A percentile compares a stretch with the other conserved stretches of the same genome.
phyloP scores from a whole-genome alignment of 139 green algal species.

The Tetradesmus lagerheimii region DNA sequence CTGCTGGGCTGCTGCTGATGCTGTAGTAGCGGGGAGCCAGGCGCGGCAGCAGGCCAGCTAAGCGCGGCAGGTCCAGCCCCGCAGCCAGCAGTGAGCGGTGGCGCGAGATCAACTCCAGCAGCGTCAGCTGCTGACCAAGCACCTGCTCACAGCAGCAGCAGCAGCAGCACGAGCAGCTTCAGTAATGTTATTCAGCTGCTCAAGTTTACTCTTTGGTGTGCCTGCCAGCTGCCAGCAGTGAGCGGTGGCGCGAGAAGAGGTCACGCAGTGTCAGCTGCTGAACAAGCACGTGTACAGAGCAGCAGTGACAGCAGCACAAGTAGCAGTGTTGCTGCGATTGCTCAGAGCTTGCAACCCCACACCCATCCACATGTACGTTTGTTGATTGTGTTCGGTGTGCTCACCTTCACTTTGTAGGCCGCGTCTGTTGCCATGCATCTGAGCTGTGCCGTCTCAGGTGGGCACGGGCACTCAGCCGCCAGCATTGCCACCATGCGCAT shows the following conservation, averaged over 20 bases:
- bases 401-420: constrained; percentile 24
- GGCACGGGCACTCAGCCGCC: constrained; percentile 28
- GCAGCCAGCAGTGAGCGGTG: constrained; percentile 7
- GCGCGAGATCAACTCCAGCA: constrained; percentile 8
- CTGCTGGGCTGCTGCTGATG: constrained; percentile 84
- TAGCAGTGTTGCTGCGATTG: too few relatives aligned
- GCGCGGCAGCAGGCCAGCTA: constrained; percentile 13
- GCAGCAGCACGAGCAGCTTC: too few relatives aligned
- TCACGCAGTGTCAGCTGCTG: too few relatives aligned
- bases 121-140: constrained; percentile 12
- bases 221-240: too few relatives aligned
- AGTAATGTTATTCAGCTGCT: too few relatives aligned
- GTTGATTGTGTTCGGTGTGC: too few relatives aligned
- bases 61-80: neutral
- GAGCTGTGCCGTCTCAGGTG: constrained; percentile 23
- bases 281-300: too few relatives aligned
- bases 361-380: too few relatives aligned
- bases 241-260: too few relatives aligned
- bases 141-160: neutral
- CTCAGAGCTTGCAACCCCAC: too few relatives aligned
- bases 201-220: too few relatives aligned
- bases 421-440: neutral
- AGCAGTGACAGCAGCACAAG: too few relatives aligned
- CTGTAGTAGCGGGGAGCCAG: constrained; percentile 84
- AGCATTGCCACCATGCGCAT: neutral